These are phyloP conservation scores for Ceratocystis eucalypticola DNA, from an alignment of 2,329 filamentous ascomycete genomes.

Conservation along the genomic window DNA sequence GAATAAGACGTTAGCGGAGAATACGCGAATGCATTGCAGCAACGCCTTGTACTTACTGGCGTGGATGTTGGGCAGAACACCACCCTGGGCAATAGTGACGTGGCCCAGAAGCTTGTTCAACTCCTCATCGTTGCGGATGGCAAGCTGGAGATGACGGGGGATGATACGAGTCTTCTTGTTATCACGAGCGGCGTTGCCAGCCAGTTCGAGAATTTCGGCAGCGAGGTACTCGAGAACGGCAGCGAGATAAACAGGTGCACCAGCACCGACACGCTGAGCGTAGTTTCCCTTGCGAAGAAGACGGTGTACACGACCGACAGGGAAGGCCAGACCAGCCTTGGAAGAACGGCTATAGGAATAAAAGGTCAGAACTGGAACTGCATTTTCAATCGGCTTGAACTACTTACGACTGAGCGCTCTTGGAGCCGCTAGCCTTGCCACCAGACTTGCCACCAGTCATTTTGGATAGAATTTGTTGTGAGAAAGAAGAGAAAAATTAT, in stretches of 20 bases:
- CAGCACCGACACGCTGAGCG: slow-evolving; percentile 97
- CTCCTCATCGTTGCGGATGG: slow-evolving; percentile 98
- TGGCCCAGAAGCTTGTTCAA: slow-evolving; percentile 96
- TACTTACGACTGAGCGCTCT: slow-evolving; percentile 98
- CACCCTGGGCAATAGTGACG: slow-evolving; percentile 92
- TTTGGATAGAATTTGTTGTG: slow-evolving; percentile 42
- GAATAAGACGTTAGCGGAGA: slow-evolving; percentile 28
- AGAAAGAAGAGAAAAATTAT: slow-evolving; percentile 18
- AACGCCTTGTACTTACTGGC: slow-evolving; percentile 54
- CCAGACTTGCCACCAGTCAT: slow-evolving; percentile 99
- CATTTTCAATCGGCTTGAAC: not conserved
- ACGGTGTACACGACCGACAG: slow-evolving; percentile 98
- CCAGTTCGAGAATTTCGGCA: slow-evolving; percentile 96
- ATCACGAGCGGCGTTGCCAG: slow-evolving; percentile 95
- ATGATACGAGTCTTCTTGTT: slow-evolving; percentile 99
- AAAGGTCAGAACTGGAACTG: not conserved
- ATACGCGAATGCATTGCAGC: not conserved
- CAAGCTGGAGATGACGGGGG: slow-evolving; percentile 93
- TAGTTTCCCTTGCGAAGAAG: slow-evolving; percentile 99
- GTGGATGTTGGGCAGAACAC: slow-evolving; percentile 94
- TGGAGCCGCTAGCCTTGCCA: slow-evolving; percentile 97
- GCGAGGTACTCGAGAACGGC: slow-evolving; percentile 97
- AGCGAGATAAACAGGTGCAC: slow-evolving; percentile 91
- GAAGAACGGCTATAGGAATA: slow-evolving; percentile 64
- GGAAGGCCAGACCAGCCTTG: slow-evolving; percentile 98